Base-by-base conservation (phyloP, 1,284 basidiomycete genomes). In the Naganishia liquefaciens region DNA sequence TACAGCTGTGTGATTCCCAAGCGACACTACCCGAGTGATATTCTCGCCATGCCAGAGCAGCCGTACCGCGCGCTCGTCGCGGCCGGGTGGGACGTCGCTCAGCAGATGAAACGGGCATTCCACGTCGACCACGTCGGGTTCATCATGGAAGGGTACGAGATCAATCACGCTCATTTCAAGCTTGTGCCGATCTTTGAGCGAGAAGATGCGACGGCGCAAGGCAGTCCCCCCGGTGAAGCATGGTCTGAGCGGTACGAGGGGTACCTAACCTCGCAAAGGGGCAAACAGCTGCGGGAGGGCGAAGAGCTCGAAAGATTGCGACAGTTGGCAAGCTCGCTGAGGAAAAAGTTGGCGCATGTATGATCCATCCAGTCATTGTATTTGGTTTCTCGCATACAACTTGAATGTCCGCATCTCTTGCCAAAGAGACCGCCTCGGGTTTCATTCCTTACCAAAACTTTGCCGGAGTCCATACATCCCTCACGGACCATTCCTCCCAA, bases 381-480 rank as follows among this genome's bases (percentile, higher is more conserved):
- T 39, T 19, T 33, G 28, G 13, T 40, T 46, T 23, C 43, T 27
- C 7, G 4, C 10, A 17, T 52, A 33, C 30, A 33, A 52, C 17
- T 52, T 33, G 28, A 7, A 10, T 28, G 11, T 27, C 30, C 28
- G 7, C n/a, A 19, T 4, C n/a, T 54, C 17, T 11, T 54, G n/a
- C 37, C 23, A 23, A 21, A 3, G 15, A 7, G 19, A 43, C 11
- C 27, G 5, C 21, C n/a, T 19, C 40, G 10, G 25, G 19, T n/a
- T 5, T 44, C 21, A 5, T n/a, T 17, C 3, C 6, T 77, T 66
- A 93, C 91, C 91, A 93, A 0, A 89, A 90, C 79, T 92, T 93
- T 89, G 90, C 92, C 9, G 90, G 86, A 39, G 91, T 86, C 91
- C 91, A 93, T 42, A 93, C 81, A 77, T 93, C 91, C 21, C 87